phyloP scores from a whole-genome alignment of 1,284 basidiomycete species.

The Austroboletus novae-zelandiae region DNA sequence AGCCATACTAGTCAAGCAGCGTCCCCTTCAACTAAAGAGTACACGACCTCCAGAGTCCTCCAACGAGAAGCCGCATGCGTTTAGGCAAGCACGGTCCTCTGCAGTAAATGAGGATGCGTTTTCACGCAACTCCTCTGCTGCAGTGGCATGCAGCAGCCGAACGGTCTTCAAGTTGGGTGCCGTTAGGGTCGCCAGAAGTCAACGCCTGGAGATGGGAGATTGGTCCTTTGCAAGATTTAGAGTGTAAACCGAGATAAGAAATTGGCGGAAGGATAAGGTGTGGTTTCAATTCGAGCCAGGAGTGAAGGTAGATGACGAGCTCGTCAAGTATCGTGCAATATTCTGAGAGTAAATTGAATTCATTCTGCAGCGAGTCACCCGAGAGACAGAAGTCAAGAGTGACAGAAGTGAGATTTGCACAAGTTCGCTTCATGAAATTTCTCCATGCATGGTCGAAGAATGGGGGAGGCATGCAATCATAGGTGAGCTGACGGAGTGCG shows the following conservation, averaged over 20 bases:
- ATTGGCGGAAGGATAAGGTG: slow-evolving; percentile 23
- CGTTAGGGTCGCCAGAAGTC: slow-evolving; percentile 20
- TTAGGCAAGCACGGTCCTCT: slow-evolving; percentile 10
- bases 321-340: slow-evolving; percentile 24
- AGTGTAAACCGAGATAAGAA: slow-evolving; percentile 23
- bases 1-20: neutral
- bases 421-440: slow-evolving; percentile 24
- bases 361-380: slow-evolving; percentile 24
- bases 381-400: slow-evolving; percentile 28
- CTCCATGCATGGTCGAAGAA: slow-evolving; percentile 30
- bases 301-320: slow-evolving; percentile 23
- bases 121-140: slow-evolving; percentile 13
- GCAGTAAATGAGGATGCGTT: slow-evolving; percentile 1
- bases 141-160: slow-evolving; percentile 17
- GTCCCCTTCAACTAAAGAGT: slow-evolving; percentile 11
- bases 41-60: slow-evolving; percentile 23
- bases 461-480: slow-evolving; percentile 33
- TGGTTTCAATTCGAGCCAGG: slow-evolving; percentile 22
- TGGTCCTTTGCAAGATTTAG: slow-evolving; percentile 14
- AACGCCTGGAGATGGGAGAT: slow-evolving; percentile 15
- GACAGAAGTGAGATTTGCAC: slow-evolving; percentile 28
- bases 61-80: slow-evolving; percentile 17
- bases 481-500: slow-evolving; percentile 30
- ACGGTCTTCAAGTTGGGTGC: slow-evolving; percentile 22
- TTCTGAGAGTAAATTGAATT: slow-evolving; percentile 27